phyloP scores from a whole-genome alignment of 352 stramenopile genomes.

The Pythium biforme region DNA sequence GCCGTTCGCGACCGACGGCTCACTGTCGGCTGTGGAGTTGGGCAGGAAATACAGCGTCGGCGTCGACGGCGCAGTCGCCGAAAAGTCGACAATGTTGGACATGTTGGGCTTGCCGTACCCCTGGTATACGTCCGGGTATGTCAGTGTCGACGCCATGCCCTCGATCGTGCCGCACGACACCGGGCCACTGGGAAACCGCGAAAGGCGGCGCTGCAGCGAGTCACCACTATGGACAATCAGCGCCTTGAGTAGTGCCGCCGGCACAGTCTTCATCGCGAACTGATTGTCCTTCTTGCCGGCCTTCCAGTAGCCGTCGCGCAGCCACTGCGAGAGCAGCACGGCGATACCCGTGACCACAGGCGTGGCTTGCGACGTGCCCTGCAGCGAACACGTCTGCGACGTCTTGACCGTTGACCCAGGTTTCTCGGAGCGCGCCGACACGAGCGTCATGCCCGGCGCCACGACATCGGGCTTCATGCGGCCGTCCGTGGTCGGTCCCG shows the following conservation, averaged over 20 bases:
- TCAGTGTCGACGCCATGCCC: slow-evolving; percentile 33
- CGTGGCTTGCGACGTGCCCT: slow-evolving; percentile 78
- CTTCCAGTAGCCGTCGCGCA: slow-evolving; percentile 81
- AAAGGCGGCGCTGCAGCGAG: slow-evolving; percentile 49
- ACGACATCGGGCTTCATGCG: slow-evolving; percentile 89
- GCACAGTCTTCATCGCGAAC: slow-evolving; percentile 57
- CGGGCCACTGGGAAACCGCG: slow-evolving; percentile 34
- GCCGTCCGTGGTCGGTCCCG: slow-evolving; percentile 76
- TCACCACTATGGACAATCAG: slow-evolving; percentile 78
- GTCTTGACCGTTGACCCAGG: slow-evolving; percentile 57
- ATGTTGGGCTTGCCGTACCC: slow-evolving; percentile 84
- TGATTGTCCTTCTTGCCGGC: slow-evolving; percentile 46
- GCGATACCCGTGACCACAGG: slow-evolving; percentile 72
- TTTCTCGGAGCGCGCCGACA: slow-evolving; percentile 66
- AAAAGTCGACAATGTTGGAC: slow-evolving; percentile 71
- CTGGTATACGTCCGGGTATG: slow-evolving; percentile 75
- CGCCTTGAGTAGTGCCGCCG: slow-evolving; percentile 76
- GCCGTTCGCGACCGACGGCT: slow-evolving; percentile 50
- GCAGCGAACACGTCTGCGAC: slow-evolving; percentile 57
- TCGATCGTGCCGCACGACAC: slow-evolving; percentile 49
- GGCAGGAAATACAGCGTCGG: slow-evolving; percentile 69
- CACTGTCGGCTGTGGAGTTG: slow-evolving; percentile 62
- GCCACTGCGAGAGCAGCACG: slow-evolving; percentile 75
- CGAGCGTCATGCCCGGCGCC: slow-evolving; percentile 77
- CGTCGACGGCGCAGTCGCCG: slow-evolving; percentile 10